Evolutionary conservation across 306 rosid genomes (phyloP).

Genomic region (Trichosanthes truncata): DNA sequence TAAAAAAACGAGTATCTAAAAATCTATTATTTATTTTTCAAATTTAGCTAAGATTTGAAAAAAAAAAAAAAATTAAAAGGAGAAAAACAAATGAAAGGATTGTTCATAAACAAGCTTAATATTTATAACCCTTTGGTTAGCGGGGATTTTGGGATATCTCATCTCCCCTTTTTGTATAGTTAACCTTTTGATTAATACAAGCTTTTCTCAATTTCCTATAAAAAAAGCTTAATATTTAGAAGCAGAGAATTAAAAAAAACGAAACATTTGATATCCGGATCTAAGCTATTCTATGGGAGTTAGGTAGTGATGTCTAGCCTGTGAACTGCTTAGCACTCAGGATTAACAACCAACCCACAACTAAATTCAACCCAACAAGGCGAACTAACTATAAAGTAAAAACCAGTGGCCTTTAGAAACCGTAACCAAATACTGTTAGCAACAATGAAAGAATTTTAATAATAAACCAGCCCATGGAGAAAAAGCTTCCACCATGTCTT

Average conservation of each 20-base stretch:
- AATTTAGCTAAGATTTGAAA: background rate
- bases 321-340: background rate
- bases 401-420: background rate
- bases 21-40: background rate
- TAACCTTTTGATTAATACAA: background rate
- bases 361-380: background rate
- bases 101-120: background rate
- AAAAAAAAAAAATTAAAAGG: no score
- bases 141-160: background rate
- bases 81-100: background rate
- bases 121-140: background rate
- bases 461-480: background rate
- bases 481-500: background rate
- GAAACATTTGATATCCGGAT: background rate
- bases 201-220: background rate
- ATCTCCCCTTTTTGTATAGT: background rate
- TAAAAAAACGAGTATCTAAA: background rate
- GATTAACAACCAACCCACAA: background rate
- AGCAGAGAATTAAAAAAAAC: background rate
- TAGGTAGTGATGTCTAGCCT: background rate
- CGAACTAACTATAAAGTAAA: background rate
- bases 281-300: background rate
- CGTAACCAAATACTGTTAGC: background rate
- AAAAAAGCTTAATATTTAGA: background rate
- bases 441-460: background rate